A percentile compares a stretch with the other conserved stretches of the same genome.
Evolutionary conservation across 768 basidiomycete species (phyloP).

Genomic region (Serendipita sp.): DNA sequence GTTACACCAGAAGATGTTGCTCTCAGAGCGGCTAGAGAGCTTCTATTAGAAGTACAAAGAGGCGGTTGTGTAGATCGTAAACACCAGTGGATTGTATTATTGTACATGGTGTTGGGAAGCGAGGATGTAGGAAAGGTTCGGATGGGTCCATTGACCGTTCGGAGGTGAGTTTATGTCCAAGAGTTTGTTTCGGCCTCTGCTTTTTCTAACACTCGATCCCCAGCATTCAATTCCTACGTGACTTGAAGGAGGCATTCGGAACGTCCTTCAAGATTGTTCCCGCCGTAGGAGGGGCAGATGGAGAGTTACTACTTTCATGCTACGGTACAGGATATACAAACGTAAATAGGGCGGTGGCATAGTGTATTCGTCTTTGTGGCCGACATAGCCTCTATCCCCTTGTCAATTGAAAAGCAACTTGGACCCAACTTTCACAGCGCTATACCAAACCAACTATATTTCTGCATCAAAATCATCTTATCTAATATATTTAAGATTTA

Average conservation of each 20-base stretch:
- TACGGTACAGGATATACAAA: constrained; percentile 88
- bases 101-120: constrained; percentile 91
- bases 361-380: neutral
- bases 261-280: constrained; percentile 82
- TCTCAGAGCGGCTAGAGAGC: constrained; percentile 54
- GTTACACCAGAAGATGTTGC: constrained; percentile 88
- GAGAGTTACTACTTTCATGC: constrained; percentile 69
- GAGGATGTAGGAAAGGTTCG: constrained; percentile 87
- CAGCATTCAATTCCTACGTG: constrained; percentile 85
- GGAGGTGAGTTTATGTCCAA: constrained; percentile 44
- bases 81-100: constrained; percentile 70
- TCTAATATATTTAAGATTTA: no score
- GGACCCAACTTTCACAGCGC: no score
- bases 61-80: constrained; percentile 86
- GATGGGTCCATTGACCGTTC: constrained; percentile 66
- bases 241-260: constrained; percentile 67
- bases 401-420: no score
- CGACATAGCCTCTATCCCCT: no score
- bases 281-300: constrained; percentile 33
- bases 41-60: constrained; percentile 59
- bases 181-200: neutral
- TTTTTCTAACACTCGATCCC: constrained; percentile 9
- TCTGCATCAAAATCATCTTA: no score
- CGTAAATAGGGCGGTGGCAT: constrained; percentile 61
- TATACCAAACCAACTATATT: no score